Percentiles rank a stretch among this genome's conserved stretches.
These are phyloP conservation scores for Teunomyces gatunensis DNA, from an alignment of 805 yeast species.

Conservation along the genomic window DNA sequence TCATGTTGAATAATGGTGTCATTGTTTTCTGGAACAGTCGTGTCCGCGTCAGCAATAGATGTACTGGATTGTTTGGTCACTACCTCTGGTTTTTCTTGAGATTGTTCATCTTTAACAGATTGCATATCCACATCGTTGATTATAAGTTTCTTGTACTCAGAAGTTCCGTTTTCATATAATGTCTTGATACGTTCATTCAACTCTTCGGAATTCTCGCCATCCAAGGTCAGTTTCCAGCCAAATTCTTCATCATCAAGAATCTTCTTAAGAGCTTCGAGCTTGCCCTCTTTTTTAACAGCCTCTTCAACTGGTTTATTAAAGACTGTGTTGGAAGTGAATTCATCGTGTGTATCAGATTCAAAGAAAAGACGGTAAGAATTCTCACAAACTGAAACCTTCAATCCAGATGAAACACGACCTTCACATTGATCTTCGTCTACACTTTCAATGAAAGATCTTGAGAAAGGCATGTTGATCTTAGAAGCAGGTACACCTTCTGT, in stretches of 20 bases:
- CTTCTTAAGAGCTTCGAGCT: slow-evolving; percentile 30
- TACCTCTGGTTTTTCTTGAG: not conserved
- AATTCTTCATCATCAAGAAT: slow-evolving; percentile 47
- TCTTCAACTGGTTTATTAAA: slow-evolving; percentile 38
- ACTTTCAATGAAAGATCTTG: slow-evolving; percentile 55
- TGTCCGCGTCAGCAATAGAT: slow-evolving; percentile 39
- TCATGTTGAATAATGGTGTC: slow-evolving; percentile 49
- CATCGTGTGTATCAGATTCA: slow-evolving; percentile 76
- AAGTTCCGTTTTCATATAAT: slow-evolving; percentile 41
- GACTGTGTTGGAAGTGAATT: slow-evolving; percentile 62
- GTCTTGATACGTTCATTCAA: slow-evolving; percentile 29
- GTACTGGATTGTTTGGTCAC: not conserved
- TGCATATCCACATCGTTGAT: slow-evolving; percentile 5
- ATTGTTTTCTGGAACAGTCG: slow-evolving; percentile 44
- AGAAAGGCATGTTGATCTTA: slow-evolving; percentile 74
- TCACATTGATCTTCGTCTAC: slow-evolving; percentile 56
- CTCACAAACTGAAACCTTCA: slow-evolving; percentile 75
- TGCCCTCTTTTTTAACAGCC: slow-evolving; percentile 24
- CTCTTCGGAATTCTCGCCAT: slow-evolving; percentile 32
- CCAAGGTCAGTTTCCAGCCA: slow-evolving; percentile 54
- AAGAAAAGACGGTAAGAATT: slow-evolving; percentile 79
- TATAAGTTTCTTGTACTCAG: slow-evolving; percentile 16
- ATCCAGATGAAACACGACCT: slow-evolving; percentile 64
- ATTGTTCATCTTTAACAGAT: not conserved
- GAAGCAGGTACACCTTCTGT: slow-evolving; percentile 91